Percentiles rank a stretch among this genome's conserved stretches.
These are phyloP conservation scores for Penicillium verhagenii DNA, from an alignment of 495 filamentous ascomycete species.

Conservation along the genomic window DNA sequence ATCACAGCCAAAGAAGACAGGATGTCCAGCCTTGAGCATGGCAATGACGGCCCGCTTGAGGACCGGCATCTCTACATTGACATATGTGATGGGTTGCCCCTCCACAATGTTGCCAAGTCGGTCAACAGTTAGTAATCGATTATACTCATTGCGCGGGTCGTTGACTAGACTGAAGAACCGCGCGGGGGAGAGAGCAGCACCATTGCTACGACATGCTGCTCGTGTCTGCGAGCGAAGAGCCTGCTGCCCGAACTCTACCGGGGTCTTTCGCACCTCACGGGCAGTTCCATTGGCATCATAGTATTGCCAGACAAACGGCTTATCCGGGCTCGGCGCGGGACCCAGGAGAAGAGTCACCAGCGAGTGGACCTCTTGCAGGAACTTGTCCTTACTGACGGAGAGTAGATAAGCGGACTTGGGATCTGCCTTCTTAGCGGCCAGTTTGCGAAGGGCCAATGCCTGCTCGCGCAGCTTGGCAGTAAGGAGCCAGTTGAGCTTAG, in stretches of 20 bases:
- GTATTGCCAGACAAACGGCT: slow-evolving; percentile 75
- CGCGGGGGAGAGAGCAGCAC: slow-evolving; percentile 18
- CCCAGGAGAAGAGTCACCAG: slow-evolving; percentile 79
- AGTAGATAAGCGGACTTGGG: slow-evolving; percentile 26
- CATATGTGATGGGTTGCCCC: slow-evolving; percentile 68
- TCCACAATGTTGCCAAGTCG: slow-evolving; percentile 77
- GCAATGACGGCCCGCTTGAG: slow-evolving; percentile 71
- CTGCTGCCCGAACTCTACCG: slow-evolving; percentile 59
- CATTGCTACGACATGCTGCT: slow-evolving; percentile 10
- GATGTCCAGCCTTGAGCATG: slow-evolving; percentile 72
- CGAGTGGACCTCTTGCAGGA: slow-evolving; percentile 74
- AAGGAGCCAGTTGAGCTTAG: slow-evolving; percentile 68
- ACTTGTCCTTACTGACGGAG: slow-evolving; percentile 58
- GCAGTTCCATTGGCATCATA: slow-evolving; percentile 64
- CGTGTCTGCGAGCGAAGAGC: slow-evolving; percentile 6
- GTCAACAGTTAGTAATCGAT: slow-evolving; percentile 68
- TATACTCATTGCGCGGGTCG: slow-evolving; percentile 74
- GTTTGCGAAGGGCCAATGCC: slow-evolving; percentile 60
- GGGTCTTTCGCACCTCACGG: slow-evolving; percentile 58
- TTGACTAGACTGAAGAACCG: slow-evolving; percentile 75
- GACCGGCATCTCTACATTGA: slow-evolving; percentile 72
- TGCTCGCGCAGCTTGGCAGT: slow-evolving; percentile 87
- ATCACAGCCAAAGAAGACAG: slow-evolving; percentile 86
- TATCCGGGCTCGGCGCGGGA: slow-evolving; percentile 63
- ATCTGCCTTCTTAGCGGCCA: slow-evolving; percentile 29